Evolutionary conservation across 345 rosid genomes (phyloP).

Genomic region (Gossypium raimondii): DNA sequence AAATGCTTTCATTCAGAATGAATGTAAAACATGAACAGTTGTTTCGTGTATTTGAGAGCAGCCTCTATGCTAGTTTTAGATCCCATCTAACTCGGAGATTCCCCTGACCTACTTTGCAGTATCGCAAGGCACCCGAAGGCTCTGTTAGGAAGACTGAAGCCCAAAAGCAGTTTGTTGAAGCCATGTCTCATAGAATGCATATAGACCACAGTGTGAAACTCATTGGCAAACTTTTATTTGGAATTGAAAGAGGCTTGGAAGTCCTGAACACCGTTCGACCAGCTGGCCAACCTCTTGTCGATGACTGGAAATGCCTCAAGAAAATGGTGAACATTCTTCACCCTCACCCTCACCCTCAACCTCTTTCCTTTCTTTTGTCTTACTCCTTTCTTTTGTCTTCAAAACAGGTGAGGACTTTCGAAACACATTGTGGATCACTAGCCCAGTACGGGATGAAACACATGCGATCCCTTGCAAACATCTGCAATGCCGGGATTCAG

Average conservation of each 20-base stretch:
- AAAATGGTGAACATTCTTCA: constrained; percentile 42
- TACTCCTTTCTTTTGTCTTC: constrained; percentile 7
- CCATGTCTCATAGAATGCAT: constrained; percentile 89
- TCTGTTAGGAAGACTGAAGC: constrained; percentile 67
- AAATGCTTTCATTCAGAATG: neutral
- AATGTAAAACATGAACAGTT: neutral
- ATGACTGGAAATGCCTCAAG: constrained; percentile 94
- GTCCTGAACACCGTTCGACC: constrained; percentile 57
- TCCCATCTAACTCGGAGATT: neutral
- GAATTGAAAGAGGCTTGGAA: constrained; percentile 62
- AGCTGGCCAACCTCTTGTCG: constrained; percentile 85
- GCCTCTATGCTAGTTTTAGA: neutral
- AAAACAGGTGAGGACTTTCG: constrained; percentile 79
- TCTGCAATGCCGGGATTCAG: constrained; percentile 80
- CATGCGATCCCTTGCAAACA: constrained; percentile 87
- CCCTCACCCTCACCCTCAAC: neutral
- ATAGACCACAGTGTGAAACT: constrained; percentile 74
- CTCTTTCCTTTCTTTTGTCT: neutral
- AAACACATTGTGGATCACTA: constrained; percentile 83
- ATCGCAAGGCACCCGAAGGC: constrained; percentile 90
- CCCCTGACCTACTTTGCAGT: constrained; percentile 41
- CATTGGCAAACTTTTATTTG: constrained; percentile 80
- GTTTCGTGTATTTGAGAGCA: neutral
- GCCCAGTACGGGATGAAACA: constrained; percentile 97
- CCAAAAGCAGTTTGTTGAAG: constrained; percentile 80